Conservation (phyloP, 495 filamentous ascomycete genomes). For the Xylaria intraflava region DNA sequence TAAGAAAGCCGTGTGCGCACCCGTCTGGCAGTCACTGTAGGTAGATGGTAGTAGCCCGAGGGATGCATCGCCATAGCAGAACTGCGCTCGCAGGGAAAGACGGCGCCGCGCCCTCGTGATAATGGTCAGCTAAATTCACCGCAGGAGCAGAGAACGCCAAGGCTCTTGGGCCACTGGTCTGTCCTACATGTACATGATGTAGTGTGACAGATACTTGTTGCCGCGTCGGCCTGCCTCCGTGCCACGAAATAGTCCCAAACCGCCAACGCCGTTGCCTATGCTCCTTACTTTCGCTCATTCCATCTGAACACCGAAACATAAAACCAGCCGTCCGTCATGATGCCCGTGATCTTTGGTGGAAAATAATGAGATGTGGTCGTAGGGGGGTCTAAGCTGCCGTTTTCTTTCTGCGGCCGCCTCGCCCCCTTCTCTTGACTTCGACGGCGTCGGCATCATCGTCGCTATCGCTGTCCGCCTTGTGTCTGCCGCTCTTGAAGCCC, state of each 20-base stretch:
- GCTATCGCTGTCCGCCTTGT: constrained; percentile 38
- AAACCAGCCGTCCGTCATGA: constrained; percentile 21
- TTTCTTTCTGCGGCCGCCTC: constrained; percentile 40
- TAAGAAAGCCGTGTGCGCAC: too few relatives aligned
- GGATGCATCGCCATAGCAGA: not conserved
- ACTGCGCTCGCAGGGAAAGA: not conserved
- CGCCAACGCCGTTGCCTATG: constrained; percentile 26
- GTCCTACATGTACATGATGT: not conserved
- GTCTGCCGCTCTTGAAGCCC: constrained; percentile 16
- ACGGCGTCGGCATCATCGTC: constrained; percentile 33
- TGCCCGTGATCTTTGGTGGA: constrained; percentile 12
- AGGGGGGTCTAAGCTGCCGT: constrained; percentile 6
- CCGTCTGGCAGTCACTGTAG: too few relatives aligned
- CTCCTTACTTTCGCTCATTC: constrained; percentile 7
- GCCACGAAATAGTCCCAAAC: constrained; percentile 16
- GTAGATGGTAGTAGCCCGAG: too few relatives aligned
- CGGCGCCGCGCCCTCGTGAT: not conserved
- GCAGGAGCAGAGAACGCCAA: constrained; percentile 1
- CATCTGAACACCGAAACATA: constrained; percentile 9
- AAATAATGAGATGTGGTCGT: constrained; percentile 2
- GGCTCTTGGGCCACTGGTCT: not conserved
- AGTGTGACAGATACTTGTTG: constrained; percentile 4
- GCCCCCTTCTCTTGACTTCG: constrained; percentile 38
- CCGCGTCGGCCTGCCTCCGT: constrained; percentile 7
- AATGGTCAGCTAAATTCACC: not conserved